A percentile compares a stretch with the other conserved stretches of the same genome.
Evolutionary conservation across 495 filamentous ascomycete genomes (phyloP).

Genomic region (Aspergillus carlsbadensis): DNA sequence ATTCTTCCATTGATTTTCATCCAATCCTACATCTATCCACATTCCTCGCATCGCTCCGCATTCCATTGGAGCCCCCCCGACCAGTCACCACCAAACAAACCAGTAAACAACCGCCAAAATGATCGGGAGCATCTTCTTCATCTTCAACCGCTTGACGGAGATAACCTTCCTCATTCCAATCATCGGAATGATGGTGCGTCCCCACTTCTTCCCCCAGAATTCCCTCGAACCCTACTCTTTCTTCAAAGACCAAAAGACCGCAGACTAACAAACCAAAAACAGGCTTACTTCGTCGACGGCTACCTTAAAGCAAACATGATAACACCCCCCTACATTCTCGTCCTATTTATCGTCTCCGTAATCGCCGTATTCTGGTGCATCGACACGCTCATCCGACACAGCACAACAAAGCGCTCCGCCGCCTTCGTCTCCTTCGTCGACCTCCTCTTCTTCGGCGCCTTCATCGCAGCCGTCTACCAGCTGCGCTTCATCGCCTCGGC

Average conservation of each 20-base stretch:
- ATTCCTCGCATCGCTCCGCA: not conserved
- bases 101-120: constrained; percentile 46
- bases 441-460: constrained; percentile 74
- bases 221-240: no score
- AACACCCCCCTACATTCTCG: constrained; percentile 76
- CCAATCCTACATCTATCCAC: not conserved
- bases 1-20: not conserved
- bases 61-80: not conserved
- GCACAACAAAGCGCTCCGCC: constrained; percentile 67
- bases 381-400: constrained; percentile 78
- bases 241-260: not conserved
- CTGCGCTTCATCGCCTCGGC: constrained; percentile 66
- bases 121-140: constrained; percentile 78
- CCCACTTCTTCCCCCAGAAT: not conserved
- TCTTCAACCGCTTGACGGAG: constrained; percentile 77
- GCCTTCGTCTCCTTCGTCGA: constrained; percentile 78
- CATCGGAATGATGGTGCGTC: constrained; percentile 74
- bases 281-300: constrained; percentile 77
- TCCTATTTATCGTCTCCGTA: constrained; percentile 87
- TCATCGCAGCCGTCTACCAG: constrained; percentile 77
- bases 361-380: constrained; percentile 77
- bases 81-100: no score
- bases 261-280: constrained; percentile 13
- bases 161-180: constrained; percentile 85
- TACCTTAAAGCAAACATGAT: constrained; percentile 68